Conservation (phyloP, 495 filamentous ascomycete genomes). For the Usnea hakonensis region DNA sequence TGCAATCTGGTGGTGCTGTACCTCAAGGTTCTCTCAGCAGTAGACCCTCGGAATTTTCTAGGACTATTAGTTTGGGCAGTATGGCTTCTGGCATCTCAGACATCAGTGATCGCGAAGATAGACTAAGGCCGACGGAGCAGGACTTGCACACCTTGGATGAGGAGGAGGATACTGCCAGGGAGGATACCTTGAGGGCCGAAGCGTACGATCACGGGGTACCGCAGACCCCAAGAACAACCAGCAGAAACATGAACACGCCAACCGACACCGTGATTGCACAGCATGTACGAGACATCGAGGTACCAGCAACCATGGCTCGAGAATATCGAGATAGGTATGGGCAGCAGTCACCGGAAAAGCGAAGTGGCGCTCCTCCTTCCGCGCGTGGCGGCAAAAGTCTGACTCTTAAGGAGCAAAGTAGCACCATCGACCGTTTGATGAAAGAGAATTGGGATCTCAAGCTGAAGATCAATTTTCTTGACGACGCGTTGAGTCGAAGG, state of each 20-base stretch:
- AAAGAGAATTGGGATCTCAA: constrained; percentile 90
- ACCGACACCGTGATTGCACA: constrained; percentile 86
- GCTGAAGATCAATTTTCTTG: constrained; percentile 77
- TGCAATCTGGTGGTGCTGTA: constrained; percentile 73
- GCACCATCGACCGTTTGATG: constrained; percentile 86
- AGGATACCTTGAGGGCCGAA: constrained; percentile 38
- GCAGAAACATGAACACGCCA: constrained; percentile 44
- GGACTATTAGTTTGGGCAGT: constrained; percentile 84
- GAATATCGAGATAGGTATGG: constrained; percentile 65
- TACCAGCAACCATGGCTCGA: constrained; percentile 79
- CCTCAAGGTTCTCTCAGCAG: constrained; percentile 50
- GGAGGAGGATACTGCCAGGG: constrained; percentile 40
- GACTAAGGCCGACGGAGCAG: constrained; percentile 41
- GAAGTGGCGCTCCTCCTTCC: constrained; percentile 39
- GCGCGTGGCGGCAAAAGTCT: constrained; percentile 67
- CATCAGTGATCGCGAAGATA: constrained; percentile 51
- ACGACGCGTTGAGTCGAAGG: constrained; percentile 78
- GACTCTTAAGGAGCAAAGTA: constrained; percentile 94
- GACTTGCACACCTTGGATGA: constrained; percentile 55
- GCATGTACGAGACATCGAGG: constrained; percentile 78
- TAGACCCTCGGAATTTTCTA: constrained; percentile 48
- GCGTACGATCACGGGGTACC: constrained; percentile 33
- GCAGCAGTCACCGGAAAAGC: constrained; percentile 49
- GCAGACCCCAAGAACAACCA: constrained; percentile 37
- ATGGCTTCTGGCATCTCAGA: constrained; percentile 89